phyloP scores from a whole-genome alignment of 352 stramenopile species.

The Phytophthora hibernalis region DNA sequence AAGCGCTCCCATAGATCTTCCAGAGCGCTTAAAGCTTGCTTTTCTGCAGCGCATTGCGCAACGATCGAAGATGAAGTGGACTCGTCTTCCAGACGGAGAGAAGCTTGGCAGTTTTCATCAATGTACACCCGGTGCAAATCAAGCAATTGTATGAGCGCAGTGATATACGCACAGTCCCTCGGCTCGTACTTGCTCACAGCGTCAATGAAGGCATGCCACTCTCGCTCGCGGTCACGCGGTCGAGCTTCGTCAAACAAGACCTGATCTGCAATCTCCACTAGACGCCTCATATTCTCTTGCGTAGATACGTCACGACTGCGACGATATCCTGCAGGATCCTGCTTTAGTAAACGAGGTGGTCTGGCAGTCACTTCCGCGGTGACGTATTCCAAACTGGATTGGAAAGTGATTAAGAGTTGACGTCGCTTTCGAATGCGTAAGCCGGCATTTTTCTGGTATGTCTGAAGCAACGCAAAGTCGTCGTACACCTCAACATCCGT shows the following conservation, averaged over 20 bases:
- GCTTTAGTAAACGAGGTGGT: background rate
- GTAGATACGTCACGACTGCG: background rate
- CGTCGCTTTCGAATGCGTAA: constrained; percentile 23
- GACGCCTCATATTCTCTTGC: constrained; percentile 4
- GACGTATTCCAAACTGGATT: constrained; percentile 4
- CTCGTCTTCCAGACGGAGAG: constrained; percentile 7
- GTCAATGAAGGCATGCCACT: constrained; percentile 34
- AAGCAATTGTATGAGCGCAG: constrained; percentile 26
- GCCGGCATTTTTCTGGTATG: constrained; percentile 23
- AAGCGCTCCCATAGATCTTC: constrained; percentile 39
- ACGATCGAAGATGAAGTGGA: background rate
- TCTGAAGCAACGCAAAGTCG: constrained; percentile 35
- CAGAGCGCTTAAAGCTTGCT: constrained; percentile 21
- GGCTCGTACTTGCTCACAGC: constrained; percentile 24
- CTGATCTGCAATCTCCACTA: constrained; percentile 17
- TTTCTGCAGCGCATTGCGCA: constrained; percentile 12
- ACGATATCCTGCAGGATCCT: background rate
- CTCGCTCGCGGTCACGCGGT: constrained; percentile 17
- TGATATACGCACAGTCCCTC: constrained; percentile 28
- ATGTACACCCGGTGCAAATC: constrained; percentile 47
- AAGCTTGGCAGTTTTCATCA: constrained; percentile 29
- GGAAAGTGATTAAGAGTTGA: constrained; percentile 17
- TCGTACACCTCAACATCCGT: constrained; percentile 21
- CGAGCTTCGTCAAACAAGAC: constrained; percentile 29
- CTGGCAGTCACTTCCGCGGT: background rate